Evolutionary conservation across 805 yeast species (phyloP).

Genomic region (Spathaspora hagerdaliae): DNA sequence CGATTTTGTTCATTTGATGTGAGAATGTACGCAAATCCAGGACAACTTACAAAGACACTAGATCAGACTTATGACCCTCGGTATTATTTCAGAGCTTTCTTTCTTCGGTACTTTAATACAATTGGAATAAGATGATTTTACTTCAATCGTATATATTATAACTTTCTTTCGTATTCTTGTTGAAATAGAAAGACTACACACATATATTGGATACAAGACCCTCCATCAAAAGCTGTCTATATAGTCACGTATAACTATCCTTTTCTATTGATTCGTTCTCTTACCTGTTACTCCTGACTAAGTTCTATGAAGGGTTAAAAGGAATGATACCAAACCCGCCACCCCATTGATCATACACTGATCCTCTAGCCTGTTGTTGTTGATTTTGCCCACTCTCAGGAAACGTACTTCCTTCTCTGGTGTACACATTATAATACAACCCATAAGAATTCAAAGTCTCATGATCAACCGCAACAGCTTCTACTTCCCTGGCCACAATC

Average conservation of each 20-base stretch:
- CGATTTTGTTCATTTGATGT: too few species aligned
- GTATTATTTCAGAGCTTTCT: too few species aligned
- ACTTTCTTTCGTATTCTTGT: too few species aligned
- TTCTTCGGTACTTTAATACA: too few species aligned
- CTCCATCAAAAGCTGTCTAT: too few species aligned
- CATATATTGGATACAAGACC: neutral
- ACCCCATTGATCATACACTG: slow-evolving; percentile 27
- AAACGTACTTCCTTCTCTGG: slow-evolving; percentile 27
- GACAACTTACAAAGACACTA: too few species aligned
- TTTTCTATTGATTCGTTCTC: neutral
- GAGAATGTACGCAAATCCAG: too few species aligned
- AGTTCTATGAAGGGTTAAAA: slow-evolving; percentile 34
- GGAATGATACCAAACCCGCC: slow-evolving; percentile 38
- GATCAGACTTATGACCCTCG: too few species aligned
- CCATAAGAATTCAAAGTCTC: slow-evolving; percentile 35
- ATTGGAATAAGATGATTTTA: too few species aligned
- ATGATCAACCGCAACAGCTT: slow-evolving; percentile 25
- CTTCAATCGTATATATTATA: too few species aligned
- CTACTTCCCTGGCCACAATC: slow-evolving; percentile 14
- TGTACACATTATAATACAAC: slow-evolving; percentile 32
- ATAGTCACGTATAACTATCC: neutral
- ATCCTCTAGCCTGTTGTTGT: slow-evolving; percentile 8
- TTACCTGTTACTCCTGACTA: neutral
- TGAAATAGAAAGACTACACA: too few species aligned
- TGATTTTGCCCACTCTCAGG: slow-evolving; percentile 12